Base-by-base conservation (phyloP, 129 eudicot species). In the Ambrosia artemisiifolia region DNA sequence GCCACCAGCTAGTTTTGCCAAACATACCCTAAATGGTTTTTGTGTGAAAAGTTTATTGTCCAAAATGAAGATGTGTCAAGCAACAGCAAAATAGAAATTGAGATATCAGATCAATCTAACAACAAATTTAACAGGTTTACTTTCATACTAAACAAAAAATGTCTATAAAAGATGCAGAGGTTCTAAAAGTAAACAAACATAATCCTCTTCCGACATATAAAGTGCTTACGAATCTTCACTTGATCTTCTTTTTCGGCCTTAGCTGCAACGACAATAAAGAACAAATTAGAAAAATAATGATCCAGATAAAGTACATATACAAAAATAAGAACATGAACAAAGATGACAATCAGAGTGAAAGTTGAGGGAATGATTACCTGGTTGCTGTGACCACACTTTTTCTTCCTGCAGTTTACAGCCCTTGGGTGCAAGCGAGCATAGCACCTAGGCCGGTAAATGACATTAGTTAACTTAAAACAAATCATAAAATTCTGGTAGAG, bases 181-280 rank as follows among this genome's bases (percentile, higher is more conserved):
- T 48, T 73, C 50, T 63, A 32, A 50, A 73, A 19, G 11, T 6
- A 73, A 47, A 13, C 34, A 28, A 11, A 63, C 6, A 48, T 11
- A 28, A 10, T 73, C 75, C 38, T 51, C 48, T 60, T 16, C 34
- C 32, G n/a, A 13, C 16, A 77, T 51, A 70, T 53, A 11, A 46
- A n/a, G 32, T 19, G 38, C 56, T n/a, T 11, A 28, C 3, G 28
- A 11, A 2, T 43, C 47, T 66, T 62, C 50, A 80, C 83, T 79
- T 79, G 16, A 79, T 79, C 79, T 75, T 77, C 79, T 77, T 82
- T 71, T 82, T 82, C 1, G 85, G 85, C 85, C 85, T 82, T 43
- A 82, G 69, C 85, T 77, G 82, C 70, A 67, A 34, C 63, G 63
- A 40, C 72, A 69, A 24, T 28, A 11, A 46, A 14, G 0, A 30